phyloP scores from a whole-genome alignment of 441 rosid genomes.

The Bocquillonia castaneifolia region DNA sequence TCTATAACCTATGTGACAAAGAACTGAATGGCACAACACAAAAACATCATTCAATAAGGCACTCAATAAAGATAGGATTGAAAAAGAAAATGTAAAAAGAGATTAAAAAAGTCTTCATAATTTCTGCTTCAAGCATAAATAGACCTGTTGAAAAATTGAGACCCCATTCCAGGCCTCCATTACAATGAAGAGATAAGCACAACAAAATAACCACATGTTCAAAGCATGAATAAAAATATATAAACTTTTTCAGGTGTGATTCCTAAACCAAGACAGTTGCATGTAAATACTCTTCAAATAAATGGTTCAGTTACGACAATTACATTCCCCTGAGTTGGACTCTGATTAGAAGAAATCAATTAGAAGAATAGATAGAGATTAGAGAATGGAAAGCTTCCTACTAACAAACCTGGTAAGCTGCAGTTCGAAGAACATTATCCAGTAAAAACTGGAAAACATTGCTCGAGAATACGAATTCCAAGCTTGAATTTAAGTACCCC shows the following conservation, averaged over 20 bases:
- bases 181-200: not conserved
- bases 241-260: not conserved
- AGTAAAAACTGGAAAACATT: constrained; percentile 79
- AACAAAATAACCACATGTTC: not conserved
- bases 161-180: not conserved
- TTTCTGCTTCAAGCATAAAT: not conserved
- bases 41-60: not conserved
- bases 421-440: constrained; percentile 77
- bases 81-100: not conserved
- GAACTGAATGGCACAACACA: constrained; percentile 1
- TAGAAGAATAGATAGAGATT: not conserved
- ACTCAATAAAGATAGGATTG: not conserved
- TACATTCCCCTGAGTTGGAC: not conserved
- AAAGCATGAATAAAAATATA: not conserved
- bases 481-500: constrained; percentile 58
- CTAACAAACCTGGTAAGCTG: constrained; percentile 72
- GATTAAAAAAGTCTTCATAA: not conserved
- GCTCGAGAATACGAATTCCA: constrained; percentile 68
- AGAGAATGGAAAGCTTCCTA: not conserved
- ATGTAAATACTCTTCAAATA: not conserved
- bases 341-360: not conserved
- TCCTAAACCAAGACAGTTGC: not conserved
- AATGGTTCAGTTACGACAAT: not conserved
- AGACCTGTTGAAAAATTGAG: not conserved
- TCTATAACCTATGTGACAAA: not conserved